Conservation (phyloP, 2,329 filamentous ascomycete genomes). For the Rutstroemia sp. region DNA sequence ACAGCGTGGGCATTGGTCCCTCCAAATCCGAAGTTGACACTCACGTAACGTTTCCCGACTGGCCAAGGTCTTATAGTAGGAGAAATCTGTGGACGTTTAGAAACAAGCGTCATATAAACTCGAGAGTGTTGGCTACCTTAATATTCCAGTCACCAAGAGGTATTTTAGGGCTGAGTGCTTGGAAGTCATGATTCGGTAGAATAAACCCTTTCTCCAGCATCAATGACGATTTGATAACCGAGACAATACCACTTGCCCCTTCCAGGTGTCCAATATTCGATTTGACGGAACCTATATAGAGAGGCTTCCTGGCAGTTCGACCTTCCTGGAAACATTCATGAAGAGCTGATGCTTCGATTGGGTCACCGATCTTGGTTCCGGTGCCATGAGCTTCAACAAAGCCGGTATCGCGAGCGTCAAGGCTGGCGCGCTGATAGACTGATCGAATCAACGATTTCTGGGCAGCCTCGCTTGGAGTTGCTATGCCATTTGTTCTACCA, state of each 20-base stretch:
- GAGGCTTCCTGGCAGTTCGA: slow-evolving; percentile 13
- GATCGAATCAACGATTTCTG: slow-evolving; percentile 31
- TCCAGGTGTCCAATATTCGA: slow-evolving; percentile 32
- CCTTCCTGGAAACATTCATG: slow-evolving; percentile 16
- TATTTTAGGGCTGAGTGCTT: slow-evolving; percentile 32
- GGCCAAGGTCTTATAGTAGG: slow-evolving; percentile 21
- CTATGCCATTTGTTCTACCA: slow-evolving; percentile 38
- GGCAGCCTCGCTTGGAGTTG: slow-evolving; percentile 36
- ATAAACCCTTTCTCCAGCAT: slow-evolving; percentile 37
- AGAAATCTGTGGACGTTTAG: slow-evolving; percentile 11
- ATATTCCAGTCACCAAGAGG: slow-evolving; percentile 32
- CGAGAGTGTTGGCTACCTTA: slow-evolving; percentile 23
- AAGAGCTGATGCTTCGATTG: slow-evolving; percentile 24
- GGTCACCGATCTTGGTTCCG: slow-evolving; percentile 24
- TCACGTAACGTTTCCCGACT: slow-evolving; percentile 39
- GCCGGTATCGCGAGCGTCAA: slow-evolving; percentile 15
- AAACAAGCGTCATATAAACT: too few relatives aligned
- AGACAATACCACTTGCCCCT: slow-evolving; percentile 33
- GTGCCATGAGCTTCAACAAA: slow-evolving; percentile 27
- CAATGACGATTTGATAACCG: slow-evolving; percentile 35
- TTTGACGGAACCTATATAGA: slow-evolving; percentile 26
- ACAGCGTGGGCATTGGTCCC: slow-evolving; percentile 33
- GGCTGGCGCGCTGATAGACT: slow-evolving; percentile 13
- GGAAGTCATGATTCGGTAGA: slow-evolving; percentile 36
- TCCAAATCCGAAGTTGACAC: slow-evolving; percentile 31